Percentiles rank a stretch among this genome's conserved stretches.
These are phyloP conservation scores for Arabidopsis lyrata DNA, from an alignment of 441 rosid species.

Conservation along the genomic window DNA sequence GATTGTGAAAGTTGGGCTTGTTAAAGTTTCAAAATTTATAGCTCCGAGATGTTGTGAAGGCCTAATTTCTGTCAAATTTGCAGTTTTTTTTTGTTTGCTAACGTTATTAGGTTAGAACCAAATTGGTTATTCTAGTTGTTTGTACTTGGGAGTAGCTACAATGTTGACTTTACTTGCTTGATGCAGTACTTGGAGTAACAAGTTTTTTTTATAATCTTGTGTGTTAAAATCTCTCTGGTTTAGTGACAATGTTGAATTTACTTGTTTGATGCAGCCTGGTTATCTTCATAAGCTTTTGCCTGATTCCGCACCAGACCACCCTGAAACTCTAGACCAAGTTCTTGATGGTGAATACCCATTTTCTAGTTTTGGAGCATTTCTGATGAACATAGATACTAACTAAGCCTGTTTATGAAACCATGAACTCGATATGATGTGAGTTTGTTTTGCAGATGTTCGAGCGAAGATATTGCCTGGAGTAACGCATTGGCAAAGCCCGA, in stretches of 20 bases:
- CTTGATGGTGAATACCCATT: slow-evolving; percentile 70
- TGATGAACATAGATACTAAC: background rate
- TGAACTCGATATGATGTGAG: background rate
- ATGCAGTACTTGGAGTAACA: background rate
- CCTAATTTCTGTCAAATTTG: background rate
- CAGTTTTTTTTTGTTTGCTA: background rate
- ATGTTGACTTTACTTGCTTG: background rate
- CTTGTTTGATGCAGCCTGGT: slow-evolving; percentile 72
- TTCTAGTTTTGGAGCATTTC: background rate
- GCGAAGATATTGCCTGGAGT: slow-evolving; percentile 84
- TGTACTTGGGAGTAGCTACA: background rate
- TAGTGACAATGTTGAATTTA: slow-evolving; percentile 6
- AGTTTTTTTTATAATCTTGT: background rate
- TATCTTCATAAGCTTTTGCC: slow-evolving; percentile 77
- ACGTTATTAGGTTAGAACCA: background rate
- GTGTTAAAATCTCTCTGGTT: background rate
- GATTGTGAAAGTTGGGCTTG: background rate
- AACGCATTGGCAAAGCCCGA: slow-evolving; percentile 96
- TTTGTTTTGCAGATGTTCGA: slow-evolving; percentile 61
- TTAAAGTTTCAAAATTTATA: background rate
- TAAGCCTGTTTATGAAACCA: background rate
- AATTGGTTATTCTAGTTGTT: background rate
- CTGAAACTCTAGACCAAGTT: slow-evolving; percentile 74
- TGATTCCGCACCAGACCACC: slow-evolving; percentile 76
- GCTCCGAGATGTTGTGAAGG: background rate